Evolutionary conservation across 2,329 filamentous ascomycete genomes (phyloP).

Genomic region (Rhynchosporium agropyri): DNA sequence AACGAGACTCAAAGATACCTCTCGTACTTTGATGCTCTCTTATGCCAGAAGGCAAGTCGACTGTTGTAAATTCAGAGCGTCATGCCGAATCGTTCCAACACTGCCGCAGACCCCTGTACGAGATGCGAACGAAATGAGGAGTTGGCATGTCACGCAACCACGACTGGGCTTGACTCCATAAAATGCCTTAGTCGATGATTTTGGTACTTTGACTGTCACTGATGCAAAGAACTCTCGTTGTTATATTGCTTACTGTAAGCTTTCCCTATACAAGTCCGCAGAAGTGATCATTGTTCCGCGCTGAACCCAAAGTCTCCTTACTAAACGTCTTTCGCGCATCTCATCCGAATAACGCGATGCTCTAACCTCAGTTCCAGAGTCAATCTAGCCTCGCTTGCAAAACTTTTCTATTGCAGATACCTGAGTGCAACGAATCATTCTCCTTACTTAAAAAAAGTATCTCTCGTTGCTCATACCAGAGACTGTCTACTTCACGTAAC

Average conservation of each 20-base stretch:
- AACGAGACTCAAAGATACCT: constrained; percentile 10
- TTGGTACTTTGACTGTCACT: not conserved
- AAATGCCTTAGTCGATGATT: not conserved
- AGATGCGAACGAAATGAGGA: not conserved
- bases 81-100: not conserved
- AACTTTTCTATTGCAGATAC: not conserved
- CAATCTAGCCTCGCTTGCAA: too few relatives aligned
- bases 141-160: not conserved
- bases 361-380: too few relatives aligned
- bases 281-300: too few relatives aligned
- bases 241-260: constrained; percentile 7
- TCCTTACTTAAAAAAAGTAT: constrained; percentile 11
- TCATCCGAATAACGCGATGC: too few relatives aligned
- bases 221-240: not conserved
- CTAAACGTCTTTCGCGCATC: too few relatives aligned
- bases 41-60: constrained; percentile 18
- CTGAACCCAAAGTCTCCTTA: not conserved
- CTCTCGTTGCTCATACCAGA: constrained; percentile 13
- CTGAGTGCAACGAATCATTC: constrained; percentile 3
- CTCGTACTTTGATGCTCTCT: constrained; percentile 15
- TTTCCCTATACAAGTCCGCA: not conserved
- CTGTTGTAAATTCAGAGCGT: not conserved
- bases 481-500: constrained; percentile 16
- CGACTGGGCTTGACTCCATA: not conserved
- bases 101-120: not conserved